Evolutionary conservation across 148 eudicot genomes (phyloP).

Genomic region (Amaranthus hypochondriacus): DNA sequence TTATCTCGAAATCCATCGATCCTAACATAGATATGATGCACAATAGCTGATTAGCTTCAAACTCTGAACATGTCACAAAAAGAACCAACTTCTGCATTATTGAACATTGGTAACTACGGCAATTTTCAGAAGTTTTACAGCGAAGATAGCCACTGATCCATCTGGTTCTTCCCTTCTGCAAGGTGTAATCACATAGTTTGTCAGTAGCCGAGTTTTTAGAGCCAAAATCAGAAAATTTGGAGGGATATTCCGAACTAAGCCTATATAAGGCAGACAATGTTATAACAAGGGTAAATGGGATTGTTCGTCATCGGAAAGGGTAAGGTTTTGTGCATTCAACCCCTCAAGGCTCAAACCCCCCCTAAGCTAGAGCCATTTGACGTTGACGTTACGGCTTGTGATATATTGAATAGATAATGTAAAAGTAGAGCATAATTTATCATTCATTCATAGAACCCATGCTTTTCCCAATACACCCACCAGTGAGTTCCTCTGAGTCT

Average conservation of each 20-base stretch:
- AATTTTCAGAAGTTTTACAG: conserved; percentile 25
- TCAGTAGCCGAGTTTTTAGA: neutral
- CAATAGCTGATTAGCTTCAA: conserved; percentile 2
- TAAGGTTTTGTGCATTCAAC: no score
- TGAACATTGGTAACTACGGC: neutral
- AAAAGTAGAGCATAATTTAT: neutral
- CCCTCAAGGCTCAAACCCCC: no score
- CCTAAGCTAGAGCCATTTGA: no score
- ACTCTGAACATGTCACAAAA: conserved; percentile 15
- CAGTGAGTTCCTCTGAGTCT: no score
- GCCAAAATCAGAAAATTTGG: neutral
- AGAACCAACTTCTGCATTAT: conserved; percentile 5
- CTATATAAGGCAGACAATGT: neutral
- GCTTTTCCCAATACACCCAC: no score
- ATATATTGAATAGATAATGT: no score
- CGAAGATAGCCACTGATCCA: conserved; percentile 39
- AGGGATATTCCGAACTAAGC: neutral
- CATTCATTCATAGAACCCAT: no score
- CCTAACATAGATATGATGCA: neutral
- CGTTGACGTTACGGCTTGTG: neutral
- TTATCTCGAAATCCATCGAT: neutral
- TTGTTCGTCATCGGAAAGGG: no score
- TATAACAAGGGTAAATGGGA: neutral
- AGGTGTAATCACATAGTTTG: neutral
- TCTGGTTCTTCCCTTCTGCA: conserved; percentile 32